Percentiles rank a stretch among this genome's conserved stretches.
Evolutionary conservation across 192 early-diverging fungal genomes (phyloP).

Genomic region (Backusella sp.): DNA sequence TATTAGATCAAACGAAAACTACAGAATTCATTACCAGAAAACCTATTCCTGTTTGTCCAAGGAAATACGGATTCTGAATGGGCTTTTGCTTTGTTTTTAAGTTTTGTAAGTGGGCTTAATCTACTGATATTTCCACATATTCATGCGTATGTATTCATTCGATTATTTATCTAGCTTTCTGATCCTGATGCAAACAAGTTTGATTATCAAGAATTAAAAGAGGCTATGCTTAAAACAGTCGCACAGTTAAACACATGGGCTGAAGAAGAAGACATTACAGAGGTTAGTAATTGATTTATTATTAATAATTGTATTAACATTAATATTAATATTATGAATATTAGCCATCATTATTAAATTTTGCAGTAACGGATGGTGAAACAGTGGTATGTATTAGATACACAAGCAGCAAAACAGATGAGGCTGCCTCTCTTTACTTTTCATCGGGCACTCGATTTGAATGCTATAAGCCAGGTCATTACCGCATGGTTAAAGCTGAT

Average conservation of each 20-base stretch:
- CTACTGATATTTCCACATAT: neutral
- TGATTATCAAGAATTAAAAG: constrained; percentile 58
- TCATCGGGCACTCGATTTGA: constrained; percentile 77
- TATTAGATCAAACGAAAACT: constrained; percentile 67
- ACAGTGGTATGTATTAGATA: constrained; percentile 76
- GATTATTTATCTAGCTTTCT: constrained; percentile 23
- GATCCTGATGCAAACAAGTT: constrained; percentile 49
- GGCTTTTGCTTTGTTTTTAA: constrained; percentile 79
- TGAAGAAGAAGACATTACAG: constrained; percentile 58
- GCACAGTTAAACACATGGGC: constrained; percentile 71
- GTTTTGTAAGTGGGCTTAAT: constrained; percentile 47
- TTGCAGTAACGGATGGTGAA: constrained; percentile 81
- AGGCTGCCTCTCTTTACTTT: constrained; percentile 76
- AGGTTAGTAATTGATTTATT: constrained; percentile 14
- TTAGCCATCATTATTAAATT: constrained; percentile 71
- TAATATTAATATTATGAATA: neutral
- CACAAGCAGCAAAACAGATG: constrained; percentile 62
- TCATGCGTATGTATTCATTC: too few species aligned
- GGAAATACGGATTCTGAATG: constrained; percentile 83
- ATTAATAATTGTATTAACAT: neutral
- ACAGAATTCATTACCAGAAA: constrained; percentile 60
- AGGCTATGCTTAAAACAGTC: constrained; percentile 76
- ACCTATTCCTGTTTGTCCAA: constrained; percentile 67
- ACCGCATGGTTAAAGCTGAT: constrained; percentile 68
- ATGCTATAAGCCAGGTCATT: constrained; percentile 63